Evolutionary conservation across 2,329 filamentous ascomycete genomes (phyloP), one percentile per base, ranked within the genome.

Genomic region (Fusarium sp.): DNA sequence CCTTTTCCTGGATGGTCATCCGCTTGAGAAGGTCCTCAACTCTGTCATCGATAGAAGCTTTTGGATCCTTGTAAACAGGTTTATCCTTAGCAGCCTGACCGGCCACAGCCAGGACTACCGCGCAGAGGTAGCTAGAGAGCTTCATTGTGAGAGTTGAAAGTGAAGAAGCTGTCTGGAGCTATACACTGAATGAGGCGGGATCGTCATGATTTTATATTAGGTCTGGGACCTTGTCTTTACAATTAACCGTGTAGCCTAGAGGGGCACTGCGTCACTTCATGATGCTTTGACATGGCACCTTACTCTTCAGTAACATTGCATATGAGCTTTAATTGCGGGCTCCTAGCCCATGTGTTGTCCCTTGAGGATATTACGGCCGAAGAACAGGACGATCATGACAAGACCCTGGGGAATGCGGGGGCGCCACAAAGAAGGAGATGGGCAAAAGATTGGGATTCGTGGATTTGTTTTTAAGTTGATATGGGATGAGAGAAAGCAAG

Each of bases 1-100:
- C 87, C 82, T 94, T 94, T 66, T 94, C 92, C 76, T 92, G 86
- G 60, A 93, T 87, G 0, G 90, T 93, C 92, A 94, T 94, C 29
- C 90, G 88, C 17, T 87, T 87, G 57, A 94, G 81, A 9, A 94
- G 85, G 78, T 94, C 92, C 14, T 87, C 79, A 15, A 94, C 87
- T 65, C 92, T 86, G 54, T 87, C 87, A 56, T 93, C 89, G 18
- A 93, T 83, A 12, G 88, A 82, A 10, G 90, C 88, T 62, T 84
- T 84, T 9, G 90, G 82, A 77, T 93, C 84, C 78, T 91, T 92
- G 85, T 93, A 93, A 45, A 88, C 70, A 5, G 85, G 83, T 33
- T 71, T 76, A 15, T 62, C 67, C 41, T 78, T 73, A 62, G 75
- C 70, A 54, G 80, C 79, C 53, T 72, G 69, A 42, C 67, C 69